A percentile compares a stretch with the other conserved stretches of the same genome.
Evolutionary conservation across 179 eudicot genomes (phyloP).

Genomic region (Spergularia azorica): DNA sequence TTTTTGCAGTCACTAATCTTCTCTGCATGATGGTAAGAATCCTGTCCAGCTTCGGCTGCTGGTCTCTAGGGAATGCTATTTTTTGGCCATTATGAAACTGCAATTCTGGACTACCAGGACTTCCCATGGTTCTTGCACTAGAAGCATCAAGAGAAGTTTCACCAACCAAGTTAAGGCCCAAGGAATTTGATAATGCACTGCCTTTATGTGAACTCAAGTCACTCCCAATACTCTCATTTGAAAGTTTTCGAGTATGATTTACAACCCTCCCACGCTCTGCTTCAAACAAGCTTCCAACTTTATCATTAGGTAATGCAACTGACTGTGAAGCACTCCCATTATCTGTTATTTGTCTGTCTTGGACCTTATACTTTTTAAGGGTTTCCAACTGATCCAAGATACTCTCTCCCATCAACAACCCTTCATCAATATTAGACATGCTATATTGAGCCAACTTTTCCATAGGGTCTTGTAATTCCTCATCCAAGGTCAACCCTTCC

Average conservation of each 20-base stretch:
- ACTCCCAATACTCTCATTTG: constrained; percentile 61
- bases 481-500: constrained; percentile 56
- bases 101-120: constrained; percentile 39
- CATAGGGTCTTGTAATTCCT: constrained; percentile 57
- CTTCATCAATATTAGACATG: constrained; percentile 69
- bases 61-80: constrained; percentile 66
- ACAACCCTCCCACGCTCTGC: constrained; percentile 32
- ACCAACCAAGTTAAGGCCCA: constrained; percentile 40
- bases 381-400: constrained; percentile 76
- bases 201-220: constrained; percentile 56
- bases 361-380: constrained; percentile 48
- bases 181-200: constrained; percentile 45
- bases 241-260: constrained; percentile 52
- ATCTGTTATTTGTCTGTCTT: constrained; percentile 35
- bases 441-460: constrained; percentile 67
- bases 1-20: constrained; percentile 73
- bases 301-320: constrained; percentile 32
- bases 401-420: constrained; percentile 75
- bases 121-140: constrained; percentile 36
- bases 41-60: constrained; percentile 68
- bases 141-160: constrained; percentile 41
- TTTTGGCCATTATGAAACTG: constrained; percentile 41
- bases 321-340: constrained; percentile 52
- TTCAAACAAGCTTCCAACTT: constrained; percentile 41
- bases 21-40: constrained; percentile 72